Conservation (phyloP, 257 asterid species). For the Nicotiana undulata region DNA sequence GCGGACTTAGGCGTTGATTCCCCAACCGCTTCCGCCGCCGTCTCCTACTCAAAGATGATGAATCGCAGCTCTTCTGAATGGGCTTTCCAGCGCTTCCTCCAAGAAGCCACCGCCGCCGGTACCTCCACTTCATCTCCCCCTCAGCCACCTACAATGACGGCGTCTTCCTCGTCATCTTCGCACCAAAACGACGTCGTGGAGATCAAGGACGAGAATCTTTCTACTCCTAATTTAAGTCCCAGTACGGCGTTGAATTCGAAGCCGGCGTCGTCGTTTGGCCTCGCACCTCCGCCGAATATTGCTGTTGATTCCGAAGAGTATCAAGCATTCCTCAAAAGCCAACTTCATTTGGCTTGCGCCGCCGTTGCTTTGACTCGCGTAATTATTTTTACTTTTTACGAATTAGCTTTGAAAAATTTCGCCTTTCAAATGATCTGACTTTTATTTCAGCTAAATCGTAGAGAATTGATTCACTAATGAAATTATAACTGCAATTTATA, state of each 20-base stretch:
- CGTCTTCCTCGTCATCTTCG: conserved; percentile 22
- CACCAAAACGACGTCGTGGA: conserved; percentile 23
- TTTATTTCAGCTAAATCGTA: neutral
- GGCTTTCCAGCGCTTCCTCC: conserved; percentile 86
- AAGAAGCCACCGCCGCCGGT: conserved; percentile 51
- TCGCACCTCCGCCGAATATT: conserved; percentile 22
- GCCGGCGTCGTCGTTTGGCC: conserved; percentile 11
- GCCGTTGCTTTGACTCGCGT: conserved; percentile 87
- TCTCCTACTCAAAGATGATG: conserved; percentile 39
- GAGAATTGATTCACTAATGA: neutral
- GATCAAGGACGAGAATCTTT: conserved; percentile 15
- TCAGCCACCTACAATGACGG: conserved; percentile 5
- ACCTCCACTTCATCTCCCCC: conserved; percentile 14
- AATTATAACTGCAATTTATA: neutral
- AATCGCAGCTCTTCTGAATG: conserved; percentile 87
- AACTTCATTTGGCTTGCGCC: conserved; percentile 83
- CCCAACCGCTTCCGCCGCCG: conserved; percentile 23
- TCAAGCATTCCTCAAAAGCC: conserved; percentile 68
- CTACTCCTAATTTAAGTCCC: neutral
- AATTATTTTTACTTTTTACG: neutral
- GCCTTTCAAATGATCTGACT: neutral
- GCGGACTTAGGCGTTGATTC: conserved; percentile 23
- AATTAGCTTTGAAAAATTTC: neutral
- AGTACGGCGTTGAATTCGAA: conserved; percentile 1
- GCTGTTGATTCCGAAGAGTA: conserved; percentile 52